Conservation (phyloP, 345 rosid genomes). For the Brassica nigra region DNA sequence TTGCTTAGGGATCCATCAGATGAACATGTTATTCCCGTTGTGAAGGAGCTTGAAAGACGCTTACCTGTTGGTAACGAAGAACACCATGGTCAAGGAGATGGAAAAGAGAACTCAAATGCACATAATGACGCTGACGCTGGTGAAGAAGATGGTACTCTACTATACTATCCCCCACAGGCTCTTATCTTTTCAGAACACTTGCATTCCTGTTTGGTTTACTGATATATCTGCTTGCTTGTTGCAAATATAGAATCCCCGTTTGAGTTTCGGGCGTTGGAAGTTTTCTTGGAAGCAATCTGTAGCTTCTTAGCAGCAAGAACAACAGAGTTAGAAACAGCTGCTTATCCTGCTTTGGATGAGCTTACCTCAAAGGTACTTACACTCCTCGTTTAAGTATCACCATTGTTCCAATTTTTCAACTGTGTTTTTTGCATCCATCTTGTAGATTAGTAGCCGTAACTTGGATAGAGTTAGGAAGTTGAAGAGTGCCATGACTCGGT, state of each 20-base stretch:
- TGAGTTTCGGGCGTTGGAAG: conserved; percentile 90
- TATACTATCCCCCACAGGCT: conserved; percentile 3
- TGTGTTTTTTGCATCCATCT: background rate
- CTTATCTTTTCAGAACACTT: background rate
- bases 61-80: conserved; percentile 50
- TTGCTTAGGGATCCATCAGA: conserved; percentile 82
- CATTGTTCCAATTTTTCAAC: background rate
- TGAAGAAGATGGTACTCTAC: conserved; percentile 83
- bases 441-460: conserved; percentile 93
- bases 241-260: conserved; percentile 69
- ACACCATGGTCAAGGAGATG: conserved; percentile 52
- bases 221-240: conserved; percentile 26
- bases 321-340: conserved; percentile 79
- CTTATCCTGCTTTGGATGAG: conserved; percentile 96
- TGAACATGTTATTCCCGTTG: conserved; percentile 79
- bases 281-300: conserved; percentile 93
- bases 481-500: conserved; percentile 98
- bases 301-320: conserved; percentile 91
- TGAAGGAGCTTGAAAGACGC: conserved; percentile 88
- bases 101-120: conserved; percentile 46
- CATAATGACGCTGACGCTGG: conserved; percentile 67
- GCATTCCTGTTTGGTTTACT: conserved; percentile 3
- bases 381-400: background rate
- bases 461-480: conserved; percentile 92
- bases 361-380: conserved; percentile 74